Conservation (phyloP, 495 filamentous ascomycete species). For the Talaromyces nanjingensis region DNA sequence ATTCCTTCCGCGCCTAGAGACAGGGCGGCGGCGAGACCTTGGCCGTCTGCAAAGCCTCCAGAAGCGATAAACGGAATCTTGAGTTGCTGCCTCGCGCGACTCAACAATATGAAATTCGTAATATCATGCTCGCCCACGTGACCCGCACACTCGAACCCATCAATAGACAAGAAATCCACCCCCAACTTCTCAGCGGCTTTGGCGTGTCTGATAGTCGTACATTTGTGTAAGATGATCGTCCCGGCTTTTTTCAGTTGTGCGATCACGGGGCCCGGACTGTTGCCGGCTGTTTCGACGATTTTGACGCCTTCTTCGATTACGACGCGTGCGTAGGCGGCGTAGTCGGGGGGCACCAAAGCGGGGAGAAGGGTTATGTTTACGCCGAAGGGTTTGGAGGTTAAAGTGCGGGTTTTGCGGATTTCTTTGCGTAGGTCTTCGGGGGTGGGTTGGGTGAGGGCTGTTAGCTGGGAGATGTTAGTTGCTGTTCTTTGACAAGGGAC, state of each 20-base stretch:
- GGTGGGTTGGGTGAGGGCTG: slow-evolving; percentile 88
- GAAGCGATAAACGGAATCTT: slow-evolving; percentile 90
- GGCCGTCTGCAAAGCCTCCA: slow-evolving; percentile 91
- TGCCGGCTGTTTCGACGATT: slow-evolving; percentile 95
- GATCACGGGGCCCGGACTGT: slow-evolving; percentile 89
- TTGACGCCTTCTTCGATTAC: slow-evolving; percentile 89
- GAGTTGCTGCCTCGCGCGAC: slow-evolving; percentile 76
- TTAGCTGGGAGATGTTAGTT: slow-evolving; percentile 41
- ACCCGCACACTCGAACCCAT: slow-evolving; percentile 96
- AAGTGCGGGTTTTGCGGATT: slow-evolving; percentile 74
- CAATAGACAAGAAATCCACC: slow-evolving; percentile 93
- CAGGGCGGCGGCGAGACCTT: slow-evolving; percentile 89
- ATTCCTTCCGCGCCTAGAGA: slow-evolving; percentile 87
- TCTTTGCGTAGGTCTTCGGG: slow-evolving; percentile 91
- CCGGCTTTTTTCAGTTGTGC: slow-evolving; percentile 74
- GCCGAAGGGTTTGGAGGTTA: slow-evolving; percentile 87
- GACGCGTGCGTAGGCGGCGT: slow-evolving; percentile 83
- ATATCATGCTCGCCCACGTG: slow-evolving; percentile 95
- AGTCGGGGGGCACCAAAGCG: slow-evolving; percentile 82
- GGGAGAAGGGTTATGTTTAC: slow-evolving; percentile 96
- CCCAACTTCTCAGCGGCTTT: slow-evolving; percentile 88
- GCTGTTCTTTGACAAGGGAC: neutral
- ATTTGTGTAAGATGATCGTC: slow-evolving; percentile 86
- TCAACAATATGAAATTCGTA: slow-evolving; percentile 93
- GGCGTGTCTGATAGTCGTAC: slow-evolving; percentile 92